These are phyloP conservation scores for Pseudogymnoascus sp. DNA, from an alignment of 2,329 filamentous ascomycete species.

Conservation along the genomic window DNA sequence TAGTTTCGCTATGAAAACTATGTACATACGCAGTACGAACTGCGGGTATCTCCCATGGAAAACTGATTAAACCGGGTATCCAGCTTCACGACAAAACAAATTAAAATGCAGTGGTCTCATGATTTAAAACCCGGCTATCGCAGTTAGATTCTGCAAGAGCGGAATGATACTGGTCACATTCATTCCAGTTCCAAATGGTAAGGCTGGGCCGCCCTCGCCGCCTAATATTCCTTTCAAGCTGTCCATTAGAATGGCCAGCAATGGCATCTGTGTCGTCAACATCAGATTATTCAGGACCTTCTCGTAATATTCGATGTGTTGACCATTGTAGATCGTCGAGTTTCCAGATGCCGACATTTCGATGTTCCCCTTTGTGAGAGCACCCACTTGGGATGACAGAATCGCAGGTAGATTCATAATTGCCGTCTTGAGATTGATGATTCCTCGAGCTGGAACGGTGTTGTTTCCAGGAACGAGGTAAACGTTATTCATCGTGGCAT, in stretches of 20 bases:
- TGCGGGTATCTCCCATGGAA: background rate
- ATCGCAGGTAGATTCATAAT: slow-evolving; percentile 37
- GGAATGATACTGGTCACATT: background rate
- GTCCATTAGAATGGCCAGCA: background rate
- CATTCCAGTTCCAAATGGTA: background rate
- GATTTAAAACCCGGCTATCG: background rate
- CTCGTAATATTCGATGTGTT: slow-evolving; percentile 40
- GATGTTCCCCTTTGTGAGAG: slow-evolving; percentile 35
- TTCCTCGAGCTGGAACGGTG: slow-evolving; percentile 33
- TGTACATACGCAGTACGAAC: background rate
- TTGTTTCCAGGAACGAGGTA: slow-evolving; percentile 38
- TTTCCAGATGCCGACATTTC: slow-evolving; percentile 37
- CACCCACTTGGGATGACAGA: slow-evolving; percentile 31
- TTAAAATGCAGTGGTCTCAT: background rate
- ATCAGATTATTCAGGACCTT: slow-evolving; percentile 28
- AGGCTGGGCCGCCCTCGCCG: background rate
- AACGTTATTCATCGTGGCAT: slow-evolving; percentile 34
- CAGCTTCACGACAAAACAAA: background rate
- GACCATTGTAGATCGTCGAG: slow-evolving; percentile 34
- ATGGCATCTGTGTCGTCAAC: background rate
- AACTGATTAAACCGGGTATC: background rate
- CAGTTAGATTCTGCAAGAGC: background rate
- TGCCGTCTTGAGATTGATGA: slow-evolving; percentile 35
- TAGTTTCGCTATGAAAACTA: background rate
- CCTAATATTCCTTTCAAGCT: background rate